Evolutionary conservation across 2,329 filamentous ascomycete species (phyloP).

Genomic region (Phyllosticta paracitricarpa): DNA sequence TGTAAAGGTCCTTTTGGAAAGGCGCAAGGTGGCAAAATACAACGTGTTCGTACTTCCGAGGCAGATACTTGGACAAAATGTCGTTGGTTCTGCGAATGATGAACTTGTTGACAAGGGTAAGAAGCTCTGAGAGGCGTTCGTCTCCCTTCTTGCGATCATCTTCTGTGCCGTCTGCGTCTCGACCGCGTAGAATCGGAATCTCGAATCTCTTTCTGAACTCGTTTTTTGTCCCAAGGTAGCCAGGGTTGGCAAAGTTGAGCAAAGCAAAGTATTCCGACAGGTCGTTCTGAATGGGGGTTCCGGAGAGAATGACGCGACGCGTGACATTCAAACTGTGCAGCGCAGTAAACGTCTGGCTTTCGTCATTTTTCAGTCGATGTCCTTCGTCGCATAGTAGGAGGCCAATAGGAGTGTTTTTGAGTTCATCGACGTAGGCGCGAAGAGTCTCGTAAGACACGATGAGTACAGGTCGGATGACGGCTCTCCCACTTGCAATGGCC

Average conservation of each 20-base stretch:
- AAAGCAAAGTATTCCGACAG: slow-evolving; percentile 96
- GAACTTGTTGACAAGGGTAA: slow-evolving; percentile 88
- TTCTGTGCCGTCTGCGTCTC: slow-evolving; percentile 82
- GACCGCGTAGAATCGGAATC: slow-evolving; percentile 79
- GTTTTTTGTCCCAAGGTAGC: slow-evolving; percentile 73
- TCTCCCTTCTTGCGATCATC: slow-evolving; percentile 74
- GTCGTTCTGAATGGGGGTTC: slow-evolving; percentile 96
- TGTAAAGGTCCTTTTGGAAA: slow-evolving; percentile 89
- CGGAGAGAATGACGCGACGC: slow-evolving; percentile 85
- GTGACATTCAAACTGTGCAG: slow-evolving; percentile 85
- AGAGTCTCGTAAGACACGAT: slow-evolving; percentile 98
- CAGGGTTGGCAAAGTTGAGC: slow-evolving; percentile 92
- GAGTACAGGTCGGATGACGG: slow-evolving; percentile 82
- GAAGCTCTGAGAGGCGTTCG: slow-evolving; percentile 69
- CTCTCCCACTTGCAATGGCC: slow-evolving; percentile 83
- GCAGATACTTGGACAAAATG: slow-evolving; percentile 92
- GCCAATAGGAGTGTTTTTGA: slow-evolving; percentile 83
- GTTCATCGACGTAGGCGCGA: slow-evolving; percentile 78
- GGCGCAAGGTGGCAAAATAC: slow-evolving; percentile 93
- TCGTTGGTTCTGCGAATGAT: slow-evolving; percentile 97
- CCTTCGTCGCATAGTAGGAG: slow-evolving; percentile 93
- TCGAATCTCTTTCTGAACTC: slow-evolving; percentile 95
- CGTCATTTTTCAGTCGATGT: slow-evolving; percentile 91
- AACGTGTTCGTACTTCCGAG: slow-evolving; percentile 97
- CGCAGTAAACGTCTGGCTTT: slow-evolving; percentile 89